Evolutionary conservation across 148 eudicot genomes (phyloP).

Genomic region (Rhododendron henanense): DNA sequence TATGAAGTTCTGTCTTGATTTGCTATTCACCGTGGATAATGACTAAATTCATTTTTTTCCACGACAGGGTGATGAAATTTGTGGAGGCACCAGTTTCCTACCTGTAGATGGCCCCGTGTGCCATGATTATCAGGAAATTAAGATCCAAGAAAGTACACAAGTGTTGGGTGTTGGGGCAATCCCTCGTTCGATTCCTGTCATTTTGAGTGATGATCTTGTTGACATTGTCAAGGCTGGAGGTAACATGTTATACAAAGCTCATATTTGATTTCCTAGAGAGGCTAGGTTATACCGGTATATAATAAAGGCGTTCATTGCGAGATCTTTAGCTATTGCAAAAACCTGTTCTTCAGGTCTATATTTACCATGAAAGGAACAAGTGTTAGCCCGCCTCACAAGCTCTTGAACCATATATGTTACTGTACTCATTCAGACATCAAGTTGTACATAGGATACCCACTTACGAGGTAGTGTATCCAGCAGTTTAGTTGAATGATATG

Average conservation of each 20-base stretch:
- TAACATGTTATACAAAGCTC: constrained; percentile 11
- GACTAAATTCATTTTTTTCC: not conserved
- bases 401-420: not conserved
- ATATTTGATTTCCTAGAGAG: not conserved
- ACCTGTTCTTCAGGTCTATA: not conserved
- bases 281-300: not conserved
- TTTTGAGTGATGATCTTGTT: constrained; percentile 87
- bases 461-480: not conserved
- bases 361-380: not conserved
- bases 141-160: constrained; percentile 91
- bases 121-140: constrained; percentile 95
- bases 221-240: constrained; percentile 95
- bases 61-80: constrained; percentile 34
- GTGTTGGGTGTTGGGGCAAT: constrained; percentile 86
- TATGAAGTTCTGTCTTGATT: not conserved
- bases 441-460: not conserved
- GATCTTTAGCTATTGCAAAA: not conserved
- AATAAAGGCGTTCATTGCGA: not conserved
- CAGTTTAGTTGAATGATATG: not conserved
- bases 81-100: constrained; percentile 73
- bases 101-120: constrained; percentile 60
- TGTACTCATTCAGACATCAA: not conserved
- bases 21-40: not conserved
- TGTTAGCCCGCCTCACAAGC: not conserved
- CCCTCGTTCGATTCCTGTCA: constrained; percentile 92